A percentile compares a stretch with the other conserved stretches of the same genome.
Conservation (phyloP, 1,284 basidiomycete genomes). For the Pulchroboletus neoregius region DNA sequence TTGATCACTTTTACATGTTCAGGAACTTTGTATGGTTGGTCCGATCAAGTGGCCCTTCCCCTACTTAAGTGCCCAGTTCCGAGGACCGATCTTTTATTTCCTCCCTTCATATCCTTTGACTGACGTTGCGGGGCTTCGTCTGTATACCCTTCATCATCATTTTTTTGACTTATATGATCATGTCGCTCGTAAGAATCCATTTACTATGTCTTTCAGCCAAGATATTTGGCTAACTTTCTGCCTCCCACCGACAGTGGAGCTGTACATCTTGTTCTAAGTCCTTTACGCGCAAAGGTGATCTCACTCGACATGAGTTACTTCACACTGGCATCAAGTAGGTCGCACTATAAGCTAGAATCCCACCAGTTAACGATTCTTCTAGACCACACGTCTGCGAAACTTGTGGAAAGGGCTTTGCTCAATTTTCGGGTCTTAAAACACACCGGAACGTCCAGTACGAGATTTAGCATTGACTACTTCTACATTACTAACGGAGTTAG, state of each 20-base stretch:
- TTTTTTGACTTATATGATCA: constrained; percentile 6
- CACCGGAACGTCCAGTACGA: constrained; percentile 61
- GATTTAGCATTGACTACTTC: constrained; percentile 1
- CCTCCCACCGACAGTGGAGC: constrained; percentile 19
- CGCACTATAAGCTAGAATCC: not conserved
- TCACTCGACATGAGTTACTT: constrained; percentile 45
- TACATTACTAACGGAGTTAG: constrained; percentile 34
- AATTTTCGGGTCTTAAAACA: constrained; percentile 51
- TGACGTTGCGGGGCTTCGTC: constrained; percentile 42
- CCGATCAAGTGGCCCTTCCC: constrained; percentile 7
- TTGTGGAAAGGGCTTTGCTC: constrained; percentile 51
- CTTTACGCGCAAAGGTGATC: constrained; percentile 52
- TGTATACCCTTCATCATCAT: constrained; percentile 25
- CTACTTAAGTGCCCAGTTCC: constrained; percentile 23
- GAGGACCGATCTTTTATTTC: constrained; percentile 4
- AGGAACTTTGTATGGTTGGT: constrained; percentile 8
- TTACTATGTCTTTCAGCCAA: not conserved
- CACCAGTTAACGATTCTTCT: not conserved
- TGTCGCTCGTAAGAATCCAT: constrained; percentile 25
- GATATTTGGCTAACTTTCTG: constrained; percentile 4
- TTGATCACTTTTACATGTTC: constrained; percentile 3
- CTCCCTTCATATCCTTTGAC: constrained; percentile 13
- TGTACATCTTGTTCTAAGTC: constrained; percentile 42
- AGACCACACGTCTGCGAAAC: constrained; percentile 46
- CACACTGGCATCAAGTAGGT: constrained; percentile 48